phyloP scores from a whole-genome alignment of 2,329 filamentous ascomycete species.

The Ophiobolus disseminans region DNA sequence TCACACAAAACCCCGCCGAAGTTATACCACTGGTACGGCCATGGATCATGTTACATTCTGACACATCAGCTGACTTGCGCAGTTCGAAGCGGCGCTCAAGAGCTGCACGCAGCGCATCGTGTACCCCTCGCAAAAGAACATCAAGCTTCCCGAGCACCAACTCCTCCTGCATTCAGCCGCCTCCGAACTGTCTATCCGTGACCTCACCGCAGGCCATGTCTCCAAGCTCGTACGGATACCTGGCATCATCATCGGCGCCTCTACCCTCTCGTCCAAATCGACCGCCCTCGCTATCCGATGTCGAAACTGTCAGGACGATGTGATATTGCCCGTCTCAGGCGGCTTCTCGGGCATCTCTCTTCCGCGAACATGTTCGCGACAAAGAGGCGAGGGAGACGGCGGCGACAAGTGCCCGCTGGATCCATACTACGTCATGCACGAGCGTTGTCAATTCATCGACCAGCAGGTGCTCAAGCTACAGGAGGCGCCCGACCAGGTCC shows the following conservation, averaged over 20 bases:
- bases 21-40: slow-evolving; percentile 82
- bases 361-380: slow-evolving; percentile 76
- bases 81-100: slow-evolving; percentile 92
- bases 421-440: slow-evolving; percentile 94
- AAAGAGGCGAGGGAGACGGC: slow-evolving; percentile 68
- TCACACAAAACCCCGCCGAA: slow-evolving; percentile 88
- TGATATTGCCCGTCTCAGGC: slow-evolving; percentile 75
- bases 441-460: slow-evolving; percentile 93
- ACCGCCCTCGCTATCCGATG: slow-evolving; percentile 87
- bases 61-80: slow-evolving; percentile 20
- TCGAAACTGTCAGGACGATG: slow-evolving; percentile 78
- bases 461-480: slow-evolving; percentile 98
- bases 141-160: slow-evolving; percentile 85
- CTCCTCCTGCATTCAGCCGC: slow-evolving; percentile 92
- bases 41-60: too few relatives aligned
- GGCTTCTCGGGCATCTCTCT: slow-evolving; percentile 89
- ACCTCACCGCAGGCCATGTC: slow-evolving; percentile 90
- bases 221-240: slow-evolving; percentile 95
- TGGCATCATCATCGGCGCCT: slow-evolving; percentile 96
- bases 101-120: slow-evolving; percentile 94
- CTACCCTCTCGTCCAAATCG: slow-evolving; percentile 94
- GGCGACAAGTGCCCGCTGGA: slow-evolving; percentile 85
- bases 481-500: slow-evolving; percentile 95
- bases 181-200: slow-evolving; percentile 89
- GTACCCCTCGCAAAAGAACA: slow-evolving; percentile 74